Evolutionary conservation across 1,139 yeast species (phyloP), one percentile per base, ranked within the genome.

Genomic region (Saccharomyces hybrid): DNA sequence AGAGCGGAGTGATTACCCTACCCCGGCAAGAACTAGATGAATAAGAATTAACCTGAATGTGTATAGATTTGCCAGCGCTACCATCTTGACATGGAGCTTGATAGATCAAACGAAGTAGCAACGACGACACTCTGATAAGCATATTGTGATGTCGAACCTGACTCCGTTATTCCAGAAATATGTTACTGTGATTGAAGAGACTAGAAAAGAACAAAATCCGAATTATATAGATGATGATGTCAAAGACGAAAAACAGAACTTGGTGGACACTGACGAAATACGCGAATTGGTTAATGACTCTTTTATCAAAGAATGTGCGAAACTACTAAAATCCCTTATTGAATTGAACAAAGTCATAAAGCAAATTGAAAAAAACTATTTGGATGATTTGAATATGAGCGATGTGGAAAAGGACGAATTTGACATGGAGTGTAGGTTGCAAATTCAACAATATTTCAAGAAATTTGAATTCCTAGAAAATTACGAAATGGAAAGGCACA

Each of bases 121-220:
- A 24, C 11, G 3, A 16, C 19, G n/a, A 24, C 26, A 24, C 6
- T 24, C 26, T 24, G 26, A 4, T 24, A 24, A 38, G n/a, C 24
- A 19, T 59, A 49, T 54, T 58, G 51, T 46, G 4, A 81, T 81
- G 86, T 67, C 80, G 1, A 82, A 82, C 59, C 65, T 79, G 34
- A 82, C 86, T 1, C 79, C 78, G 1, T 64, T 76, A 21, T 83
- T 83, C 64, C 66, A 68, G 41, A 78, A 77, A 58, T 78, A 82
- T 59, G 80, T 80, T 4, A 61, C 66, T 4, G 76, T 81, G 32
- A 75, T 79, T 2, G 72, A 66, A 48, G 68, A 64, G 44, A 59
- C 64, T 50, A 55, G 8, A n/a, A 47, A 51, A 16, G 49, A 41
- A 9, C 55, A 59, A 42, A 24, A 24, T 24, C 26, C 5, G 4